Base-by-base conservation (phyloP, 805 yeast species). In the Ogataea salicorniae region DNA sequence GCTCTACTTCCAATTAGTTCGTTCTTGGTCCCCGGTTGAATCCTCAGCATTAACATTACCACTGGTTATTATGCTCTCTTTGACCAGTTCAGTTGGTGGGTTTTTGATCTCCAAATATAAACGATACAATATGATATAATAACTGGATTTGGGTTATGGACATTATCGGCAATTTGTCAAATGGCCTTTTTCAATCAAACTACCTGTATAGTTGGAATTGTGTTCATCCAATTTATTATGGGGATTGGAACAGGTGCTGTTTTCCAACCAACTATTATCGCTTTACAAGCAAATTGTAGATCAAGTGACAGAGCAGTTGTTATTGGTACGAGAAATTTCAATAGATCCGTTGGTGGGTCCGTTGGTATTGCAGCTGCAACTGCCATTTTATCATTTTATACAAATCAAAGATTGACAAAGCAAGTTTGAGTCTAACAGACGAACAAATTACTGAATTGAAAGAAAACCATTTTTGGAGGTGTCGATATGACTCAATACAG, bases 291-390 rank as follows among this genome's bases (percentile, higher is more conserved):
- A 1, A 79, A 77, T 49, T 67, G 79, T 15, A 62, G 53, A 36
- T 70, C 73, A 43, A 66, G 73, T 4, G 84, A 81, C 51, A 61
- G 87, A 41, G 81, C 85, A 0, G 80, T 80, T 13, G 78, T 78
- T 14, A 79, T 80, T 9, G 71, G 82, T 3, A 69, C 81, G 1
- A 68, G 86, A 58, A 80, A 79, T 54, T 78, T 79, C 22, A 54
- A 77, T 41, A 65, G 86, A 46, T 75, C 81, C 3, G 72, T 81
- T 47, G 87, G 86, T 15, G 83, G 83, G n/a, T 73, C 84, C 1
- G 64, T 79, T 26, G 85, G 86, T 0, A 65, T 80, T 35, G 83
- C 84, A 0, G 61, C 76, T 9, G 52, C 60, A 14, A 54, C 67
- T 1, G 53, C 66, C 7, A 53, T 63, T n/a, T 41, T 62, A 43